Conservation (phyloP, 2,329 filamentous ascomycete species). For the Penicillium hordei region DNA sequence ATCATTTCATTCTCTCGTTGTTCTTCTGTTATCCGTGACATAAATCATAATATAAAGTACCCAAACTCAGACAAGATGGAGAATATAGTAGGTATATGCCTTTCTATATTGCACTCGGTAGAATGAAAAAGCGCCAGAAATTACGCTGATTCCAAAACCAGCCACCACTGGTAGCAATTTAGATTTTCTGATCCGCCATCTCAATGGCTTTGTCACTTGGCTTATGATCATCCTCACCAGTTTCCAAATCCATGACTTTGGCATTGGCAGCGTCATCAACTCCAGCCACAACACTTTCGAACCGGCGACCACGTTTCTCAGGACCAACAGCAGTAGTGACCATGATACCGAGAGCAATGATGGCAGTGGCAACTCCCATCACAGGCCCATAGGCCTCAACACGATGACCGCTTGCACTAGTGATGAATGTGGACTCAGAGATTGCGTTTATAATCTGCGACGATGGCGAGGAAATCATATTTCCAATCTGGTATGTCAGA, state of each 20-base stretch:
- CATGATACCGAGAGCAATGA: constrained; percentile 69
- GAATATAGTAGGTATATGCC: background rate
- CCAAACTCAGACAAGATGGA: background rate
- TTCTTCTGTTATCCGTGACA: background rate
- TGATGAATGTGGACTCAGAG: constrained; percentile 62
- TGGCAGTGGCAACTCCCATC: constrained; percentile 75
- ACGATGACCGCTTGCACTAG: constrained; percentile 52
- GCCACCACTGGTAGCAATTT: background rate
- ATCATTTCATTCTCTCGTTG: background rate
- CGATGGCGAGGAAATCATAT: constrained; percentile 59
- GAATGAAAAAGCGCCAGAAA: background rate
- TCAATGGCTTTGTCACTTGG: constrained; percentile 28
- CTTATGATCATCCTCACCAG: constrained; percentile 17
- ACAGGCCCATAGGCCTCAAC: constrained; percentile 71
- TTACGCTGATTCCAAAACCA: background rate
- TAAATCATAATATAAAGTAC: background rate
- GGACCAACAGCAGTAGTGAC: constrained; percentile 69
- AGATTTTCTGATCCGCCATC: constrained; percentile 19
- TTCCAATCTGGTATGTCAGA: constrained; percentile 74
- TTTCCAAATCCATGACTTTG: constrained; percentile 26
- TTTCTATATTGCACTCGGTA: background rate
- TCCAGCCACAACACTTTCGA: constrained; percentile 60
- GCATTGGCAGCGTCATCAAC: constrained; percentile 17
- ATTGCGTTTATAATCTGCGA: constrained; percentile 77
- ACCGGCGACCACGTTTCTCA: constrained; percentile 69